phyloP scores from a whole-genome alignment of 257 asterid genomes.

The Rhazya stricta region DNA sequence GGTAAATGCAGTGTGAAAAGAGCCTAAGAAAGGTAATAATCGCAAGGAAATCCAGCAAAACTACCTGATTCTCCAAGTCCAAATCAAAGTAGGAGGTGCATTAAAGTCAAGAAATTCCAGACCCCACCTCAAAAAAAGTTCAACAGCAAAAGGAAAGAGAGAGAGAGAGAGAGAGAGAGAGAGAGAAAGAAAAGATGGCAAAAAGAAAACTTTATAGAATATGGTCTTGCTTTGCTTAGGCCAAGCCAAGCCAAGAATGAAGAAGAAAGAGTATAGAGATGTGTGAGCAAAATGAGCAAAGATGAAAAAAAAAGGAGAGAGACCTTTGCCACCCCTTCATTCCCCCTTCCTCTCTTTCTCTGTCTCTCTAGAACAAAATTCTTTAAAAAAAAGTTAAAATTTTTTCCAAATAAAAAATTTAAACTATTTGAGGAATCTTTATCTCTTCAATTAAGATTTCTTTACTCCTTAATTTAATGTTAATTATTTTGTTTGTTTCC shows the following conservation, averaged over 20 bases:
- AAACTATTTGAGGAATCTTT: slow-evolving; percentile 13
- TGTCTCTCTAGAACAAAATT: neutral
- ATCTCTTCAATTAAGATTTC: neutral
- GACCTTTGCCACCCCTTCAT: neutral
- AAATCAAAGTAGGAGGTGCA: slow-evolving; percentile 5
- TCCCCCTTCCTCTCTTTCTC: neutral
- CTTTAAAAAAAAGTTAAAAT: neutral
- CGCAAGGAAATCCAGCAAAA: neutral
- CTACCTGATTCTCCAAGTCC: neutral
- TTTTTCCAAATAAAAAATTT: neutral
- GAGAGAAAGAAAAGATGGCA: neutral
- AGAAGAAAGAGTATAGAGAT: neutral
- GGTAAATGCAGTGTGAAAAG: slow-evolving; percentile 4
- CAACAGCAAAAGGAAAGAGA: neutral
- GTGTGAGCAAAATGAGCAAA: slow-evolving; percentile 15
- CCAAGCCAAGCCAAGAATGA: slow-evolving; percentile 5
- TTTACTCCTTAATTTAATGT: slow-evolving; percentile 17
- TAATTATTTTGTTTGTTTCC: slow-evolving; percentile 15
- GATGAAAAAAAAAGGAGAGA: neutral
- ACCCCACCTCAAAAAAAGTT: slow-evolving; percentile 16
- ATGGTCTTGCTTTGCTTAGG: slow-evolving; percentile 12
- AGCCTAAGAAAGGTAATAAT: neutral
- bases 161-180: neutral
- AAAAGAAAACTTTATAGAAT: slow-evolving; percentile 17
- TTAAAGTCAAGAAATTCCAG: slow-evolving; percentile 16